These are phyloP conservation scores for Amauroascus niger DNA, from an alignment of 2,329 filamentous ascomycete genomes.

Conservation along the genomic window DNA sequence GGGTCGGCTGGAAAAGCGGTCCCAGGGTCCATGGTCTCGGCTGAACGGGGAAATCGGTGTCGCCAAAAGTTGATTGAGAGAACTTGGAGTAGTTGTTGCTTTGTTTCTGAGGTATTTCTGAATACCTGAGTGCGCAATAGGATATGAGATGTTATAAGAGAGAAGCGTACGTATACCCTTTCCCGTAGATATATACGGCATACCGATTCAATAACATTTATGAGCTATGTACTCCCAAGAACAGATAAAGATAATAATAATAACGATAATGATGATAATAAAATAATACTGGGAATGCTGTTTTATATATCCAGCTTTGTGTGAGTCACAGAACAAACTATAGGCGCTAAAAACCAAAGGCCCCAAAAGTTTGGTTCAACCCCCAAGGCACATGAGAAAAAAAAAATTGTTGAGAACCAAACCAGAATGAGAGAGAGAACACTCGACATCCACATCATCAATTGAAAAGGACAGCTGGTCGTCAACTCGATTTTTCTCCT, in stretches of 20 bases:
- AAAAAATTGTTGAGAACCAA: slow-evolving; percentile 18
- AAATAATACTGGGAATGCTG: background rate
- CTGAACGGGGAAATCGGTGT: slow-evolving; percentile 29
- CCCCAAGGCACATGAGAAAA: slow-evolving; percentile 17
- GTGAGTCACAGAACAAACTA: background rate
- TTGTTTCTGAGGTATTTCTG: too few species aligned
- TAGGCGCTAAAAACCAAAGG: background rate
- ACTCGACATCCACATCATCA: background rate
- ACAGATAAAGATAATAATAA: too few species aligned
- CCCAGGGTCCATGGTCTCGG: slow-evolving; percentile 31
- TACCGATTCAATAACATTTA: too few species aligned
- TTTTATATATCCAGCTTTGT: background rate
- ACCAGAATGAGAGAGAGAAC: background rate
- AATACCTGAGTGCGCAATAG: background rate
- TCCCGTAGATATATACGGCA: background rate
- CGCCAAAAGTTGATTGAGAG: slow-evolving; percentile 3
- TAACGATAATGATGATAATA: too few species aligned
- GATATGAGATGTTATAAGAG: background rate
- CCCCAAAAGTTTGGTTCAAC: slow-evolving; percentile 1
- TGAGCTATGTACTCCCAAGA: too few species aligned
- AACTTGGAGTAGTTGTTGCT: background rate
- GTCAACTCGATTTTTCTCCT: background rate
- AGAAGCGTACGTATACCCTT: too few species aligned
- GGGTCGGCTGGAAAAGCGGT: slow-evolving; percentile 20
- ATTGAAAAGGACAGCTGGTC: background rate